Base-by-base conservation (phyloP, 2,329 filamentous ascomycete genomes). In the Blumeriella jaapii region DNA sequence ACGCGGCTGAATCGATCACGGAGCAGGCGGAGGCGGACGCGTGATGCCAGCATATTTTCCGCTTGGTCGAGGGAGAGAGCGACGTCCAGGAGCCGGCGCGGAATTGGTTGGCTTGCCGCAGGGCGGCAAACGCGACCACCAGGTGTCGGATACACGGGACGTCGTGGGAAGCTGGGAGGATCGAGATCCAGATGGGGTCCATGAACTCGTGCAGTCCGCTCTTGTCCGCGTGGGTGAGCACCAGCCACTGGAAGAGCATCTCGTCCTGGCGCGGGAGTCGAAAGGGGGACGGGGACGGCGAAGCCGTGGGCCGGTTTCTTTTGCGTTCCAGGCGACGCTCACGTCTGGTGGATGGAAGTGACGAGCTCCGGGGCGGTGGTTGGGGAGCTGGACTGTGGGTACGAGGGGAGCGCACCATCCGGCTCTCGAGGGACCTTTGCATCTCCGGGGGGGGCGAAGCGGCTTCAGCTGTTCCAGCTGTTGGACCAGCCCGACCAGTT, bases 271-370 rank as follows among this genome's bases (percentile, higher is more conserved):
- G 16, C 5, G 29, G 19, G 14, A 47, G 26, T 3, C n/a, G 16
- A 26, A 47, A 43, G 19, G 23, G 12, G 9, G 27, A n/a, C 5
- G 45, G 25, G 15, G 40, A 36, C 6, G 38, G 13, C 12, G 29
- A 17, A 14, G 29, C n/a, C n/a, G n/a, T n/a, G n/a, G n/a, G n/a
- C n/a, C n/a, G 29, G 10, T 31, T 24, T 7, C 19, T 9, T 1
- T 12, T 22, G 24, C 22, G 13, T 7, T 8, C 29, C 4, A 31
- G 8, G 10, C 13, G 19, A 16, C 20, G 30, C n/a, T 33, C 26
- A 7, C 39, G 44, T 23, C 29, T 38, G 30, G 28, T 32, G 17
- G 30, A 28, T 18, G 41, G 39, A 4, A 47, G 24, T 3, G 41
- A 44, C 2, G 44, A 41, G 1, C 10, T 22, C 15, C n/a, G 18